phyloP scores from a whole-genome alignment of 2,329 filamentous ascomycete genomes.

The Rutstroemia sydowiana region DNA sequence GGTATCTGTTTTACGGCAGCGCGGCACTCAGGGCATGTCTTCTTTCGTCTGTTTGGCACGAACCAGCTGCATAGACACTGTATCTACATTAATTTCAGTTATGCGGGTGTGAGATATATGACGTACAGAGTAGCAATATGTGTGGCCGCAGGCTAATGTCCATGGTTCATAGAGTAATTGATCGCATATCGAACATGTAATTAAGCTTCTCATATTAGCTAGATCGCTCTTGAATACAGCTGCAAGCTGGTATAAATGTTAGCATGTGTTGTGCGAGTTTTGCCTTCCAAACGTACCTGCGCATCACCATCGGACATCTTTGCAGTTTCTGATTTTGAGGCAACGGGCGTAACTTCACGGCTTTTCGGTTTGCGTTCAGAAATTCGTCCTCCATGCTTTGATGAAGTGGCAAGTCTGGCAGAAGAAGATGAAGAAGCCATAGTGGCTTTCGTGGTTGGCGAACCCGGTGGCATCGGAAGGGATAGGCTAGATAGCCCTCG shows the following conservation, averaged over 20 bases:
- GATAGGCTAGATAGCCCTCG: not conserved
- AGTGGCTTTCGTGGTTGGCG: not conserved
- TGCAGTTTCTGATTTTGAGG: not conserved
- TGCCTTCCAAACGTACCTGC: slow-evolving; percentile 12
- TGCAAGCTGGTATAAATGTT: slow-evolving; percentile 20
- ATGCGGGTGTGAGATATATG: not conserved
- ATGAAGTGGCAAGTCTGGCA: not conserved
- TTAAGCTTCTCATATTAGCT: slow-evolving; percentile 49
- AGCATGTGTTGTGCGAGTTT: not conserved
- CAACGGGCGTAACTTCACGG: slow-evolving; percentile 9
- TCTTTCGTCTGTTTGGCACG: slow-evolving; percentile 41
- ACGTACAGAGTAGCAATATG: slow-evolving; percentile 61
- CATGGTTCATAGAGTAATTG: slow-evolving; percentile 63
- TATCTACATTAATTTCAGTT: slow-evolving; percentile 13
- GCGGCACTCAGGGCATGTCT: slow-evolving; percentile 64
- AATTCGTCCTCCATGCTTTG: slow-evolving; percentile 4
- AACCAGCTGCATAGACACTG: slow-evolving; percentile 33
- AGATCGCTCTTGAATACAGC: slow-evolving; percentile 40
- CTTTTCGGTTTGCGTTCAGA: slow-evolving; percentile 1
- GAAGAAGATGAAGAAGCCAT: slow-evolving; percentile 15
- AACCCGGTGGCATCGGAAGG: not conserved
- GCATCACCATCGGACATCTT: slow-evolving; percentile 10
- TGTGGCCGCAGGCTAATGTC: slow-evolving; percentile 61
- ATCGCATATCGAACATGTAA: slow-evolving; percentile 64
- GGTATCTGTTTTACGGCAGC: slow-evolving; percentile 49